phyloP scores from a whole-genome alignment of 83 land plant genomes.

The Picea abies region DNA sequence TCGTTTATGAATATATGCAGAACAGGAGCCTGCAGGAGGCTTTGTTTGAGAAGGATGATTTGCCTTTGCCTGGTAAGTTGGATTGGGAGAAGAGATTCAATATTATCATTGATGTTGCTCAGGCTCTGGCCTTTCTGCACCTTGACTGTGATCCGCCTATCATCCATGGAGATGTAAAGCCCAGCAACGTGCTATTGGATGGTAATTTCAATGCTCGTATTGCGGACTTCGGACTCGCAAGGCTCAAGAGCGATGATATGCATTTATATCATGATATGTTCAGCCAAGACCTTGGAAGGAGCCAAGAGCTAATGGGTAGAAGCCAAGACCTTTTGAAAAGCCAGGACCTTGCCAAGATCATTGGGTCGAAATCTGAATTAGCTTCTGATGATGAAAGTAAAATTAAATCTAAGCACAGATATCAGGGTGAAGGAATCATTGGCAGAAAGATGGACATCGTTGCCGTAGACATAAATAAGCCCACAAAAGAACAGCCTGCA shows the following conservation, averaged over 20 bases:
- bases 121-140: constrained; percentile 73
- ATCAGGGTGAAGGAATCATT: not conserved
- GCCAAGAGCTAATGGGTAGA: constrained; percentile 40
- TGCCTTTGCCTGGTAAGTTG: constrained; percentile 18
- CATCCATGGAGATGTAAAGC: constrained; percentile 96
- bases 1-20: constrained; percentile 54
- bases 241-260: too few relatives aligned
- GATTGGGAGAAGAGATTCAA: constrained; percentile 66
- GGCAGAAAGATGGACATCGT: not conserved
- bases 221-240: constrained; percentile 93
- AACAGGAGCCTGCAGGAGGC: constrained; percentile 32
- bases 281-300: constrained; percentile 52
- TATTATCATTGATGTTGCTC: constrained; percentile 71
- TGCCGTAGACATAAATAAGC: not conserved
- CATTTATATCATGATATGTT: constrained; percentile 41
- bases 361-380: not conserved
- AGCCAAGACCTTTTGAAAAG: constrained; percentile 34
- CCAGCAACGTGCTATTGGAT: constrained; percentile 88
- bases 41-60: constrained; percentile 31
- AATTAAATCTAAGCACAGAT: not conserved
- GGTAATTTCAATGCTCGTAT: constrained; percentile 59
- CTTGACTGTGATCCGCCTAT: constrained; percentile 77
- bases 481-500: not conserved
- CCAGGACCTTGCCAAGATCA: constrained; percentile 4
- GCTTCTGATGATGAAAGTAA: constrained; percentile 13